Evolutionary conservation across 805 yeast species (phyloP), one percentile per base, ranked within the genome.

Genomic region (Saturnispora sanitii): DNA sequence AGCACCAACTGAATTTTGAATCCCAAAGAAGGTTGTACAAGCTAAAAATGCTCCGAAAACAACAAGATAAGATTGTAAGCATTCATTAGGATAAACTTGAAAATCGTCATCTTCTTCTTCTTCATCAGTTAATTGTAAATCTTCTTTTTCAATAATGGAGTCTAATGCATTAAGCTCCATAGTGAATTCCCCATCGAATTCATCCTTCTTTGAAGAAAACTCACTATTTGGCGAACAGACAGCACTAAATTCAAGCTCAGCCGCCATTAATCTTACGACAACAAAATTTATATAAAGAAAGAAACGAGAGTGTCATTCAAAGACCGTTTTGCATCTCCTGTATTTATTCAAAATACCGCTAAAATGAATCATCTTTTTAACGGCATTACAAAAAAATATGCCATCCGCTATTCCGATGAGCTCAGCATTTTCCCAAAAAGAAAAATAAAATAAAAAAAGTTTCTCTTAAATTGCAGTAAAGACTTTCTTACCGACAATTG

Each of bases 1-100:
- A 4, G 76, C 83, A 48, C 85, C 85, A 16, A 71, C 60, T 4
- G 79, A 58, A 52, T 77, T 78, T 47, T 75, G 57, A 19, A 75
- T 45, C 6, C 87, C 87, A 43, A 77, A 69, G 21, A 50, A 26
- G 4, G 75, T 70, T 4, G 68, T 58, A 28, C 74, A 61, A 0
- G 82, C 81, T 33, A 72, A 56, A 49, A 75, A 77, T 3, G 74
- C 64, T 3, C 83, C 85, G 9, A 75, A 53, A 0, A 74, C 71
- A 3, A 75, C 78, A 4, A 56, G 40, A 62, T 77, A 73, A 0
- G 84, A 82, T 43, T 52, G 49, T 28, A 57, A 45, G 0, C 85
- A 83, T 26, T 83, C 83, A 46, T 79, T 82, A 0, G 82, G 82
- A 42, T 60, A 67, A 11, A 53, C 31, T 6, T 27, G 7, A 6